These are phyloP conservation scores for Penicillium ucsense DNA, from an alignment of 495 filamentous ascomycete species.

Conservation along the genomic window DNA sequence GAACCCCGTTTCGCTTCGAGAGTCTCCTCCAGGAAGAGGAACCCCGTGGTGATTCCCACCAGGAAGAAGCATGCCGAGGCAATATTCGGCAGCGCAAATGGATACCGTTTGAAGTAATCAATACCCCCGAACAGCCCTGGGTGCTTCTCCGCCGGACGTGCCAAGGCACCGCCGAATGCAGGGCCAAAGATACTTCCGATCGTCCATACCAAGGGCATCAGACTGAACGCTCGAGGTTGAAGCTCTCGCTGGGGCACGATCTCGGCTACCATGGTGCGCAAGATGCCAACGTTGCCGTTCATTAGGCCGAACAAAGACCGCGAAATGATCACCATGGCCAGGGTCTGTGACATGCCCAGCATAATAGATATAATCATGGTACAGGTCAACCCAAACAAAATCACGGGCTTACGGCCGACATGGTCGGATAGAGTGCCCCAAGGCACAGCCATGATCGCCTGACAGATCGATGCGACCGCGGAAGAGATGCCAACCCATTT, in stretches of 20 bases:
- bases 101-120: constrained; percentile 59
- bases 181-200: constrained; percentile 84
- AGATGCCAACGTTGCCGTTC: constrained; percentile 73
- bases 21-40: constrained; percentile 73
- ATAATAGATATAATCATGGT: constrained; percentile 65
- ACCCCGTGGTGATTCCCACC: constrained; percentile 57
- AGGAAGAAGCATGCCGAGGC: constrained; percentile 62
- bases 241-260: constrained; percentile 74
- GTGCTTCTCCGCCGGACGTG: constrained; percentile 61
- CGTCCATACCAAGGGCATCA: constrained; percentile 79
- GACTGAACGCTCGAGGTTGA: constrained; percentile 70
- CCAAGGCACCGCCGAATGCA: constrained; percentile 74
- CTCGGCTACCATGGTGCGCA: constrained; percentile 74
- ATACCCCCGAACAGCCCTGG: constrained; percentile 57
- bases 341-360: constrained; percentile 67
- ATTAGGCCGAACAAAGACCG: constrained; percentile 59
- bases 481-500: constrained; percentile 68
- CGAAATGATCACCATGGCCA: constrained; percentile 61
- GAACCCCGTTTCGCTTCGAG: constrained; percentile 51
- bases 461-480: constrained; percentile 62
- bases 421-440: constrained; percentile 74
- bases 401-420: constrained; percentile 65
- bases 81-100: constrained; percentile 76
- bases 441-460: constrained; percentile 60
- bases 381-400: constrained; percentile 57